Conservation (phyloP, 805 yeast genomes). For the Sugiyamaella smithiae region DNA sequence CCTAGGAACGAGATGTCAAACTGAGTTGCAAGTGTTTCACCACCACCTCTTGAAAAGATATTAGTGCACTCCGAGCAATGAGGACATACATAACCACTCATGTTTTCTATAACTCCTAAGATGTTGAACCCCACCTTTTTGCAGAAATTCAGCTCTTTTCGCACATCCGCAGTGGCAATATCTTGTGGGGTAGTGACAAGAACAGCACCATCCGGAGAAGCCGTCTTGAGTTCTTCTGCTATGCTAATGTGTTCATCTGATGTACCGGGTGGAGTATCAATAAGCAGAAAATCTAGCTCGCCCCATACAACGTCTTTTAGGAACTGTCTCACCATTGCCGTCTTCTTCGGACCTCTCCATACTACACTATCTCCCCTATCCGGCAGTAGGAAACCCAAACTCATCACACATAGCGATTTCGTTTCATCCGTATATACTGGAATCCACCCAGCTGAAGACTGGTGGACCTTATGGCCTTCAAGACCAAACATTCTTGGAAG, state of each 20-base stretch:
- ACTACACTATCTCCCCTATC: conserved; percentile 89
- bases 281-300: conserved; percentile 65
- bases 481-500: conserved; percentile 95
- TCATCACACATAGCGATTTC: conserved; percentile 65
- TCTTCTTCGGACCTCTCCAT: conserved; percentile 98
- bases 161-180: conserved; percentile 90
- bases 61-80: conserved; percentile 83
- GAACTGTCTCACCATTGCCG: conserved; percentile 96
- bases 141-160: conserved; percentile 91
- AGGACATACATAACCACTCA: conserved; percentile 97
- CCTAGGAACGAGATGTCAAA: conserved; percentile 72
- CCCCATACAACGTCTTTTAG: conserved; percentile 92
- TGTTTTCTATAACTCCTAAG: conserved; percentile 88
- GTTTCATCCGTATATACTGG: conserved; percentile 62
- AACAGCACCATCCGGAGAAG: conserved; percentile 84
- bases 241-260: conserved; percentile 97
- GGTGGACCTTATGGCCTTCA: conserved; percentile 75
- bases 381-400: conserved; percentile 80
- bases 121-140: conserved; percentile 74
- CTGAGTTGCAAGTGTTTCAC: conserved; percentile 62
- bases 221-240: conserved; percentile 77
- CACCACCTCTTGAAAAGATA: conserved; percentile 93
- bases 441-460: conserved; percentile 83
- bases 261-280: conserved; percentile 99
- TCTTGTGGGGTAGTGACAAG: conserved; percentile 96